phyloP scores from a whole-genome alignment of 805 yeast genomes.

The Ogataea pilisensis region DNA sequence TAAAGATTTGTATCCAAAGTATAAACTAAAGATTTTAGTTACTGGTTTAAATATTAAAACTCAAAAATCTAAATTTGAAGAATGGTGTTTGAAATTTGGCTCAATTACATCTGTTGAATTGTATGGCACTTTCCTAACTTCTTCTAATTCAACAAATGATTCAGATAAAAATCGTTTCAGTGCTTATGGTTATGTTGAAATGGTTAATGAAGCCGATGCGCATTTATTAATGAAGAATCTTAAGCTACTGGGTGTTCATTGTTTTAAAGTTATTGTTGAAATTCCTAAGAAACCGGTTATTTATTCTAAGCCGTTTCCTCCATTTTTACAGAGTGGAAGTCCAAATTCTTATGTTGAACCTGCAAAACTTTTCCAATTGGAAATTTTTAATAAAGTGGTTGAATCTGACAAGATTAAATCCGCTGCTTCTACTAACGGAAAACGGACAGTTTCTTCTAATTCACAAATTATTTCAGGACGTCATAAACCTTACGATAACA shows the following conservation, averaged over 20 bases:
- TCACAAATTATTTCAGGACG: background rate
- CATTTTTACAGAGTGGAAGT: background rate
- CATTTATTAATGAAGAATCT: constrained; percentile 21
- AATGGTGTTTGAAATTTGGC: constrained; percentile 23
- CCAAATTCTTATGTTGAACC: constrained; percentile 28
- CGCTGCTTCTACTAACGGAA: no score
- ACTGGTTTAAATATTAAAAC: constrained; percentile 23
- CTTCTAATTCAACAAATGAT: background rate
- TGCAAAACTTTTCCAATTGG: constrained; percentile 24
- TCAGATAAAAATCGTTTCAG: constrained; percentile 11
- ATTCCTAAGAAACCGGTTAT: constrained; percentile 15
- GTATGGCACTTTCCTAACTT: constrained; percentile 19
- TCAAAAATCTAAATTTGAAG: constrained; percentile 21
- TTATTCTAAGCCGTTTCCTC: background rate
- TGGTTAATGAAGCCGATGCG: constrained; percentile 23
- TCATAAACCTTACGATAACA: background rate
- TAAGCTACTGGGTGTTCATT: constrained; percentile 19
- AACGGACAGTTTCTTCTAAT: background rate
- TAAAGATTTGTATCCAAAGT: constrained; percentile 9
- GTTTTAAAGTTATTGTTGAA: constrained; percentile 30
- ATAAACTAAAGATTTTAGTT: constrained; percentile 24
- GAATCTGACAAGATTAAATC: constrained; percentile 14
- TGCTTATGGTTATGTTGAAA: constrained; percentile 31
- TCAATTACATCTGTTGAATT: constrained; percentile 27
- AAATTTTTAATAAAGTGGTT: constrained; percentile 23